Evolutionary conservation across 768 basidiomycete species (phyloP).

Genomic region (Hypholoma fasciculare): DNA sequence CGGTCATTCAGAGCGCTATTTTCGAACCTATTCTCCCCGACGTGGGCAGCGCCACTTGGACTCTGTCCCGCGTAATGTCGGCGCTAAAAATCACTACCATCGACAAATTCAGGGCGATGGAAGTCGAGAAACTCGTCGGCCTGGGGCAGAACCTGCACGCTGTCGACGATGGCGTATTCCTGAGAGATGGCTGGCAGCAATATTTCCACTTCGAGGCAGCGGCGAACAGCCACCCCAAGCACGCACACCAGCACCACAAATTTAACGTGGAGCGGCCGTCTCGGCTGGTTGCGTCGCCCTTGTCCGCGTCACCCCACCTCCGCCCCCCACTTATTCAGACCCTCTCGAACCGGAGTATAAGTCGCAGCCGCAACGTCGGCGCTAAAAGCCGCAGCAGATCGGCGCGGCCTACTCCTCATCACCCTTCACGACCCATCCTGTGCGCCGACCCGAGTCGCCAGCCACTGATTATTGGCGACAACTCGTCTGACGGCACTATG

Average conservation of each 20-base stretch:
- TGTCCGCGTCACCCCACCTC: not conserved
- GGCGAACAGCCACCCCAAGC: slow-evolving; percentile 18
- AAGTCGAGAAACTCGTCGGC: slow-evolving; percentile 56
- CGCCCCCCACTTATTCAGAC: not conserved
- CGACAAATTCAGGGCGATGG: slow-evolving; percentile 62
- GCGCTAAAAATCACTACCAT: slow-evolving; percentile 52
- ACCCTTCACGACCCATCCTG: not conserved
- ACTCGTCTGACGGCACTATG: slow-evolving; percentile 59
- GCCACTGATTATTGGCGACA: slow-evolving; percentile 77
- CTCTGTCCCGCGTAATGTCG: slow-evolving; percentile 64
- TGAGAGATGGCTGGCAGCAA: slow-evolving; percentile 60
- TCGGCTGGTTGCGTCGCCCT: not conserved
- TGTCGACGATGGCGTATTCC: slow-evolving; percentile 71
- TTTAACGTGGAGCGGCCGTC: not conserved
- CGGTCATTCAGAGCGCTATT: slow-evolving; percentile 73
- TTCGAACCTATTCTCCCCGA: slow-evolving; percentile 64
- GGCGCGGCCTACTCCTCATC: not conserved
- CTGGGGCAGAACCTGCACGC: slow-evolving; percentile 51
- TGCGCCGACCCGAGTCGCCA: slow-evolving; percentile 39
- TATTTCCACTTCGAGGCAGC: slow-evolving; percentile 12
- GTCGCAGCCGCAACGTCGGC: not conserved
- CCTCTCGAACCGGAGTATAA: not conserved
- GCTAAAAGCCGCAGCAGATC: slow-evolving; percentile 2
- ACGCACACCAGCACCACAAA: slow-evolving; percentile 7
- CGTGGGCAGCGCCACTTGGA: slow-evolving; percentile 61